phyloP scores from a whole-genome alignment of 2,329 filamentous ascomycete species.

The Parastagonospora avenae region DNA sequence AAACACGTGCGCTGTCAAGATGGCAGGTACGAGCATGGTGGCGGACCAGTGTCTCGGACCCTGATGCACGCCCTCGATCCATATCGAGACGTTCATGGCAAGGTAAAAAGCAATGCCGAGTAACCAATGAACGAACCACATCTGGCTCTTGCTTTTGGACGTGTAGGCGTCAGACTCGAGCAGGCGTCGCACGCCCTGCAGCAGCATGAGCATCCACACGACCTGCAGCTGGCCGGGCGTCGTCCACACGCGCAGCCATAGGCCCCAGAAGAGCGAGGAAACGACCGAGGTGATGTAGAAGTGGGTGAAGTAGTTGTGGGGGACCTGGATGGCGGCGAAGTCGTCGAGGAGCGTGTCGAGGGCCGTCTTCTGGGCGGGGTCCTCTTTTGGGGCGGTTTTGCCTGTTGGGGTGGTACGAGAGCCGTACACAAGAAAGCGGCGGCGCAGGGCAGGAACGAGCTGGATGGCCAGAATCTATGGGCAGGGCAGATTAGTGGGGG shows the following conservation, averaged over 20 bases:
- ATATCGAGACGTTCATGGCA: slow-evolving; percentile 73
- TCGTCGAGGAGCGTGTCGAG: slow-evolving; percentile 52
- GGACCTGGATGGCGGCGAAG: slow-evolving; percentile 66
- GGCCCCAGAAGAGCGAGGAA: slow-evolving; percentile 75
- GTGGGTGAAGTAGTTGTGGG: slow-evolving; percentile 86
- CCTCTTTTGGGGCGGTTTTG: slow-evolving; percentile 2
- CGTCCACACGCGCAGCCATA: slow-evolving; percentile 59
- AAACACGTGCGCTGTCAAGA: slow-evolving; percentile 70
- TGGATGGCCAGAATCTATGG: slow-evolving; percentile 58
- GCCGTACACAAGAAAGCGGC: slow-evolving; percentile 66
- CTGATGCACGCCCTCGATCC: slow-evolving; percentile 73
- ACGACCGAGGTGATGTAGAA: slow-evolving; percentile 79
- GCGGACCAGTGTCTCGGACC: slow-evolving; percentile 49
- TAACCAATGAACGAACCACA: slow-evolving; percentile 86
- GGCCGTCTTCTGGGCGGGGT: slow-evolving; percentile 10
- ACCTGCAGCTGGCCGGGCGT: slow-evolving; percentile 63
- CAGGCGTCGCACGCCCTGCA: slow-evolving; percentile 76
- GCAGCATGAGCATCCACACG: slow-evolving; percentile 72
- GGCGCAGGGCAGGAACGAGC: slow-evolving; percentile 56
- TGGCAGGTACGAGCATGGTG: slow-evolving; percentile 64
- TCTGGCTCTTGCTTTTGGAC: slow-evolving; percentile 72
- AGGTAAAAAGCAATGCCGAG: slow-evolving; percentile 80
- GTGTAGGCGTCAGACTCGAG: slow-evolving; percentile 74
- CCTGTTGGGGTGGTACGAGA: slow-evolving; percentile 51
- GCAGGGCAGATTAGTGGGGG: slow-evolving; percentile 33